Evolutionary conservation across 352 stramenopile genomes (phyloP), one percentile per base, ranked within the genome.

Genomic region (Phytophthora meadii): DNA sequence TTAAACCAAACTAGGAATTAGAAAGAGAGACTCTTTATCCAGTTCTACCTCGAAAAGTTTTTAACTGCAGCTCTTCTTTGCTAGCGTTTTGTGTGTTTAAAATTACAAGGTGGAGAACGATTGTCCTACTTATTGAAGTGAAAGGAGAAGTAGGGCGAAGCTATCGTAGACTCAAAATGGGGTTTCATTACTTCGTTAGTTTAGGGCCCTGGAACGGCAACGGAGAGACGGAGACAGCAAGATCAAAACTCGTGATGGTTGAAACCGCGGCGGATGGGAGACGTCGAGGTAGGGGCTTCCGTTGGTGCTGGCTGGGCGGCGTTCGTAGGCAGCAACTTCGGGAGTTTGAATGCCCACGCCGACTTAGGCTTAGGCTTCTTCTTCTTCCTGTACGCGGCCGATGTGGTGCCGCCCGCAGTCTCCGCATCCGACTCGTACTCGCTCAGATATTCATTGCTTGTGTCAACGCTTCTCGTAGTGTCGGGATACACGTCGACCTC

Each of bases 231-330:
- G 48, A 55, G 27, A 63, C 14, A 41, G 44, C 14, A 54, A 55
- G 47, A 72, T 70, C 37, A 90, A 54, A 90, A 90, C 62, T 90
- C 82, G 56, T 80, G 68, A 52, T 84, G 64, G 42, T 80, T 81
- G 41, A 72, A 55, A n/a, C 72, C 79, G 56, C 70, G 76, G 52
- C 74, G 61, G 49, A 84, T 79, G 12, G 74, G 74, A 62, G 74
- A 79, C 44, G 65, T 52, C 22, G 63, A 70, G 24, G 60, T 65
- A n/a, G 67, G n/a, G 5, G 15, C 55, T 70, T 78, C 69, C 44
- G 54, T 45, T 66, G 53, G 34, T 25, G 58, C 51, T 9, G 65
- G 28, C 14, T 58, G 34, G 25, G 59, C 64, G 14, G 41, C 60
- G 46, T 61, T 68, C 8, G 69, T 77, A 17, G 74, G 62, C 44